Evolutionary conservation across 2,329 filamentous ascomycete species (phyloP), one percentile per base, ranked within the genome.

Genomic region (Colletotrichum echinochloae): DNA sequence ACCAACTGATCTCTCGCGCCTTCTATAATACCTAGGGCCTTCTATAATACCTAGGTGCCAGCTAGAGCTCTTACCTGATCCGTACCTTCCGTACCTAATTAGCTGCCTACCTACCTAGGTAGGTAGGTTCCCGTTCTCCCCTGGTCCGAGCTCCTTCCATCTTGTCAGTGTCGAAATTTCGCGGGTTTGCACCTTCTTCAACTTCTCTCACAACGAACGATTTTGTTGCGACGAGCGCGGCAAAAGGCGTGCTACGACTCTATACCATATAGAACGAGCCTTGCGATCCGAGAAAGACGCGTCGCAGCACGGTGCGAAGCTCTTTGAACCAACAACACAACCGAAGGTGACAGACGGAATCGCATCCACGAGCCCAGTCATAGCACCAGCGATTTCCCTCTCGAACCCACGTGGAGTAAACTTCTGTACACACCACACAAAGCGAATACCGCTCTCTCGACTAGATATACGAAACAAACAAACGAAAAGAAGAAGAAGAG

Each of bases 281-380:
- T 56, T 35, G 64, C 68, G 52, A 71, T 46, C 23, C 56, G 26
- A 66, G 1, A 30, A 57, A 39, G 8, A 44, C 65, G 52, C 51
- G 28, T 49, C 57, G 57, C 16, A 72, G 48, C 69, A 72, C 26
- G 56, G 72, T 73, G 71, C 69, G 65, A 65, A 61, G 54, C 65
- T 66, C 46, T 37, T 18, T 18, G 46, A 64, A 33, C 23, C 26
- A 37, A 37, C 37, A 52, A 7, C 60, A 65, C 52, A 72, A 64
- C 62, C 65, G 54, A 61, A 56, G 71, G 71, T 73, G 71, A 72
- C 65, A 30, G 71, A 72, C 59, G 66, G 52, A 66, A 55, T 71
- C 68, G 68, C 68, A 57, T 35, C 59, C 33, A 39, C 59, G 33
- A 55, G 68, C 63, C 67, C 57, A 52, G 65, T 41, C 68, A 70